Evolutionary conservation across 2,329 filamentous ascomycete genomes (phyloP).

Genomic region (Fusarium xyrophilum): DNA sequence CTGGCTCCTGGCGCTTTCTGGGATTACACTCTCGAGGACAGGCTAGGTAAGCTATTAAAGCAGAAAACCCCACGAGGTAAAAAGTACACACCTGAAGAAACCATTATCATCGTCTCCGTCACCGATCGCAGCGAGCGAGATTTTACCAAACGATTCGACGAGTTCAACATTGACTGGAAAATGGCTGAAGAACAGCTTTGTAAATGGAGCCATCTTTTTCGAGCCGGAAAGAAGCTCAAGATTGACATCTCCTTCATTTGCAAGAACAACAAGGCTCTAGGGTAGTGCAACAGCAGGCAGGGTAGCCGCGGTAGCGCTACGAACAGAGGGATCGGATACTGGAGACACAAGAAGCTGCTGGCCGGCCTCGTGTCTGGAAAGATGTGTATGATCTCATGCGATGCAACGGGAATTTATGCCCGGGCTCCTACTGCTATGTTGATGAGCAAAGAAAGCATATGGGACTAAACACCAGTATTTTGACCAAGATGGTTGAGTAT

Average conservation of each 20-base stretch:
- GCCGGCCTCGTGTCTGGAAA: conserved; percentile 16
- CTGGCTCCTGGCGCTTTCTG: conserved; percentile 16
- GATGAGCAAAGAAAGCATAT: conserved; percentile 20
- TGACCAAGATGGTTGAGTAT: conserved; percentile 18
- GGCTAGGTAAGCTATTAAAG: conserved; percentile 2
- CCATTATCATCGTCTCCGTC: neutral
- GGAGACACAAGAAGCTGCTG: conserved; percentile 9
- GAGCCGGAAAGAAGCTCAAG: conserved; percentile 12
- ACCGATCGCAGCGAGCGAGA: too few relatives aligned
- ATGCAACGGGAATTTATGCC: conserved; percentile 8
- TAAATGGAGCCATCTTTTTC: conserved; percentile 12
- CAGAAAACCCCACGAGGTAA: conserved; percentile 1
- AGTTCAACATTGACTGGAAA: conserved; percentile 2
- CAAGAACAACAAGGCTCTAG: conserved; percentile 4
- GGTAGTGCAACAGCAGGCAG: conserved; percentile 6
- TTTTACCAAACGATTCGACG: too few relatives aligned
- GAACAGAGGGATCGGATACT: conserved; percentile 1
- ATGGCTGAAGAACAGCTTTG: conserved; percentile 10
- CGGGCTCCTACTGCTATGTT: conserved; percentile 8
- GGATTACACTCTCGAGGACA: conserved; percentile 1
- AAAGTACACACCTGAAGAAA: conserved; percentile 4
- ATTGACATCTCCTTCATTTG: conserved; percentile 13
- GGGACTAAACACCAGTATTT: conserved; percentile 3
- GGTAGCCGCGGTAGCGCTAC: conserved; percentile 6
- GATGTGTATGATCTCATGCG: conserved; percentile 18